Conservation (phyloP, 768 basidiomycete genomes). For the Suillus subalutaceus region DNA sequence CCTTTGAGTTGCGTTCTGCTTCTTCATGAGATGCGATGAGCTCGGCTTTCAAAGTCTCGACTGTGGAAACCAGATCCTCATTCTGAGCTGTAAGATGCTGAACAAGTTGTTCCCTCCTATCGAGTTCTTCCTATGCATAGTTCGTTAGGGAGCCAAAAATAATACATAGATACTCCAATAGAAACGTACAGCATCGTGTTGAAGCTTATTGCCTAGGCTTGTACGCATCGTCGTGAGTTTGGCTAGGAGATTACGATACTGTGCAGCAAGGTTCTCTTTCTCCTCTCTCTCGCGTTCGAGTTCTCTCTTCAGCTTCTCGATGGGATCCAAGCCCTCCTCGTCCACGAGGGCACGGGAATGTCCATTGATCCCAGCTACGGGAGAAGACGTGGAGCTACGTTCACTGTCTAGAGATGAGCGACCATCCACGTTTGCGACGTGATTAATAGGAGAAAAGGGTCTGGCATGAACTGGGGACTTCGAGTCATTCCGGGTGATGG, state of each 20-base stretch:
- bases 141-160: background rate
- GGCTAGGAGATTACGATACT: constrained; percentile 84
- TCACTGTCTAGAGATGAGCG: constrained; percentile 54
- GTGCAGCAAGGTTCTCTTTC: constrained; percentile 82
- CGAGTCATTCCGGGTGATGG: constrained; percentile 13
- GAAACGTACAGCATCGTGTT: constrained; percentile 89
- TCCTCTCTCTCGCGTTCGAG: constrained; percentile 78
- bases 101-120: constrained; percentile 84
- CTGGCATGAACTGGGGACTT: constrained; percentile 29
- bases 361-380: constrained; percentile 38
- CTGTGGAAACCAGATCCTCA: constrained; percentile 67
- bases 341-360: constrained; percentile 37
- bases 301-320: constrained; percentile 69
- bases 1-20: constrained; percentile 64
- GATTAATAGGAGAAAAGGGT: constrained; percentile 31
- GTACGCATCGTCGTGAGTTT: constrained; percentile 94
- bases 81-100: constrained; percentile 79
- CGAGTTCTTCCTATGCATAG: constrained; percentile 90
- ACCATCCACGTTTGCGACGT: constrained; percentile 26
- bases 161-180: background rate
- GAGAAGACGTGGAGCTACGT: constrained; percentile 34
- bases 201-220: constrained; percentile 90
- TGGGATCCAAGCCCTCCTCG: constrained; percentile 48
- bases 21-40: constrained; percentile 78
- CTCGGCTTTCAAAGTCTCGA: constrained; percentile 83